Conservation (phyloP, 1,284 basidiomycete species). For the Heterobasidion parviporum region DNA sequence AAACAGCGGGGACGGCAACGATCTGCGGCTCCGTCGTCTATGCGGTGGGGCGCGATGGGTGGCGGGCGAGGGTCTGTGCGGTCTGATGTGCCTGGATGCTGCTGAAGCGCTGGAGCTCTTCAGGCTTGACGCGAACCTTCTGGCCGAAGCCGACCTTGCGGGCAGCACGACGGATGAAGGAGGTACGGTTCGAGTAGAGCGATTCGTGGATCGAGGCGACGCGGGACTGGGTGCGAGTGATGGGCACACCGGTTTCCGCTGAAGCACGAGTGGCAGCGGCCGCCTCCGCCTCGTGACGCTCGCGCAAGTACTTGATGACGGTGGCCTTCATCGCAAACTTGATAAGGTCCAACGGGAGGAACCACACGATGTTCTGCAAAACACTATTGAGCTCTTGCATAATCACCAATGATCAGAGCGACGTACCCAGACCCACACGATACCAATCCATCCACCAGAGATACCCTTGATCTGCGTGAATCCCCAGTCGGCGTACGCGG, state of each 20-base stretch:
- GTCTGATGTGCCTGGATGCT: conserved; percentile 76
- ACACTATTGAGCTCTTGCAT: conserved; percentile 4
- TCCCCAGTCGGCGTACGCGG: conserved; percentile 87
- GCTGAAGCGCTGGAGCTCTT: conserved; percentile 79
- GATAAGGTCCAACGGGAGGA: conserved; percentile 89
- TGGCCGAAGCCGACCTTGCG: conserved; percentile 81
- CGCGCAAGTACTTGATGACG: conserved; percentile 77
- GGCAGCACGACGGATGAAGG: conserved; percentile 80
- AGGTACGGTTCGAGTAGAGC: conserved; percentile 88
- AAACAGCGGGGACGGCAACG: conserved; percentile 5
- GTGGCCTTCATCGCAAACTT: conserved; percentile 96
- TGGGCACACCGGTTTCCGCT: conserved; percentile 56
- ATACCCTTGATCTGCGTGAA: conserved; percentile 76
- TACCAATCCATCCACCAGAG: conserved; percentile 93
- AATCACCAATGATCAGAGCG: neutral
- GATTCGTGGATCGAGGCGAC: conserved; percentile 90
- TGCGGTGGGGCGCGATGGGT: conserved; percentile 56
- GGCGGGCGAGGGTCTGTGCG: conserved; percentile 69
- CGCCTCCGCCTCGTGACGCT: conserved; percentile 50
- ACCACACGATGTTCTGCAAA: conserved; percentile 84
- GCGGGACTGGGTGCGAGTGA: conserved; percentile 82
- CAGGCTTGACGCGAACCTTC: conserved; percentile 73
- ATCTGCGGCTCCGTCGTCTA: conserved; percentile 4
- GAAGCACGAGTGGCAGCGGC: conserved; percentile 32
- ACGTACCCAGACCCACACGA: conserved; percentile 91